Evolutionary conservation across 2,329 filamentous ascomycete genomes (phyloP).

Genomic region (Nothopassalora personata): DNA sequence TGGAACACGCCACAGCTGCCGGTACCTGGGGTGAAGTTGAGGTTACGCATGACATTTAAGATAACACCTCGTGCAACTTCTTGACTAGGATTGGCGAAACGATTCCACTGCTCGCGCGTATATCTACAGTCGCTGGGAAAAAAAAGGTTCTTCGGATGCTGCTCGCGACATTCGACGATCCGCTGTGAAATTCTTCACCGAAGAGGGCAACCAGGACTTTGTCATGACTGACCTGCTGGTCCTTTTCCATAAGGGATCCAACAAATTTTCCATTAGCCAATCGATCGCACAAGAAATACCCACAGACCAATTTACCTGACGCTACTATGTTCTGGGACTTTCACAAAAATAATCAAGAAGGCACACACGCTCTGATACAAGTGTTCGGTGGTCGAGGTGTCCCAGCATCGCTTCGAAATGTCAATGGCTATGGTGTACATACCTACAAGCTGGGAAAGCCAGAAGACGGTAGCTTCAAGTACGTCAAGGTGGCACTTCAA

Average conservation of each 20-base stretch:
- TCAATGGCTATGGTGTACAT: constrained; percentile 46
- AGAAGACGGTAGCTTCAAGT: constrained; percentile 45
- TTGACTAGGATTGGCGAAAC: constrained; percentile 51
- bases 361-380: background rate
- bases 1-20: constrained; percentile 21
- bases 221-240: constrained; percentile 40
- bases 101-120: constrained; percentile 43
- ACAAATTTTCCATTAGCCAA: constrained; percentile 40
- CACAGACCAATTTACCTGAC: constrained; percentile 28
- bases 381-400: constrained; percentile 36
- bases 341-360: constrained; percentile 43
- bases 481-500: constrained; percentile 49
- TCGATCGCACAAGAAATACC: constrained; percentile 28
- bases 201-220: constrained; percentile 49
- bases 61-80: too few species aligned
- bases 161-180: constrained; percentile 47
- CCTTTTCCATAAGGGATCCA: constrained; percentile 42
- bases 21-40: constrained; percentile 43
- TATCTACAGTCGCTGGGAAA: constrained; percentile 37
- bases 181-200: constrained; percentile 49
- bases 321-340: constrained; percentile 35
- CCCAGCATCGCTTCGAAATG: constrained; percentile 30
- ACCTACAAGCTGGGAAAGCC: constrained; percentile 31
- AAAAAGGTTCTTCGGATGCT: constrained; percentile 43
- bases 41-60: constrained; percentile 54